Evolutionary conservation across 2,329 filamentous ascomycete species (phyloP).

Genomic region (Alternaria postmessia): DNA sequence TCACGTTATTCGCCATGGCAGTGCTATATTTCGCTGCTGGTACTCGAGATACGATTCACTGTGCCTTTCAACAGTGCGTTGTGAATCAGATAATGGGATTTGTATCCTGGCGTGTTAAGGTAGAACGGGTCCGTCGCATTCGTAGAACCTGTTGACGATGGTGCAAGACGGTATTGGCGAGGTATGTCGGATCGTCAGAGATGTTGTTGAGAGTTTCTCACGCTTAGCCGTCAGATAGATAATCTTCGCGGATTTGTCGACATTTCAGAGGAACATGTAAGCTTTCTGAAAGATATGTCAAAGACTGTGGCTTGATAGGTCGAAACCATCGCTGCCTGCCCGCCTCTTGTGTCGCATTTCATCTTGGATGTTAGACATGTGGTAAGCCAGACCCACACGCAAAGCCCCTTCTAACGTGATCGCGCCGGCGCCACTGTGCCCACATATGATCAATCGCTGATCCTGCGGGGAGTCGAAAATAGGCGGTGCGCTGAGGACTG

Average conservation of each 20-base stretch:
- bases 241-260: neutral
- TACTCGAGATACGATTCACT: neutral
- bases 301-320: neutral
- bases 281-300: neutral
- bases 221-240: neutral
- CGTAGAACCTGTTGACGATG: neutral
- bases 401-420: neutral
- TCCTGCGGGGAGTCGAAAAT: neutral
- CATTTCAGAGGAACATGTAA: neutral
- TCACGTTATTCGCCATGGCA: neutral
- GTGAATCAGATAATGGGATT: no score
- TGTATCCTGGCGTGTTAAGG: neutral
- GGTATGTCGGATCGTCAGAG: neutral
- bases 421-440: neutral
- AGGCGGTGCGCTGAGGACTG: neutral
- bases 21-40: neutral
- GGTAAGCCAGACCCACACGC: neutral
- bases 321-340: neutral
- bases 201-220: neutral
- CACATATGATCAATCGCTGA: neutral
- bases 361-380: neutral
- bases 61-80: neutral
- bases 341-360: neutral
- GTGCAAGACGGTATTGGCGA: neutral
- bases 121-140: neutral